Evolutionary conservation across 192 early-diverging fungal genomes (phyloP).

Genomic region (Coemansia sp.): DNA sequence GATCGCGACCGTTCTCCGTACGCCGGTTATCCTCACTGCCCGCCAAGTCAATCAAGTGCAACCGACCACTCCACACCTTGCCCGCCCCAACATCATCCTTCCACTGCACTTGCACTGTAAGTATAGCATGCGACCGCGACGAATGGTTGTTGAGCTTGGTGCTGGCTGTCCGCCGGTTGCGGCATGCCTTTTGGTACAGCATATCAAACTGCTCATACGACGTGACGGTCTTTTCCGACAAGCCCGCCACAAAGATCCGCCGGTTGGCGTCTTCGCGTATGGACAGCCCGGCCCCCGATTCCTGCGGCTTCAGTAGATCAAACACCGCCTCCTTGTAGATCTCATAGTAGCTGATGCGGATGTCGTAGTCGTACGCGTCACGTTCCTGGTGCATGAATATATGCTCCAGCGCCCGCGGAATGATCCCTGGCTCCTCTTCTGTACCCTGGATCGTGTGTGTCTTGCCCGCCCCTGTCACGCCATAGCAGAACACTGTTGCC

Average conservation of each 20-base stretch:
- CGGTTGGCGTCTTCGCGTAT: constrained; percentile 54
- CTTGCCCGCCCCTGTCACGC: constrained; percentile 63
- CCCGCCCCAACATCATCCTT: constrained; percentile 21
- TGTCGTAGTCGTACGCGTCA: constrained; percentile 38
- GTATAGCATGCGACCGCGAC: constrained; percentile 59
- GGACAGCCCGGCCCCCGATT: constrained; percentile 30
- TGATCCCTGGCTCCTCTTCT: constrained; percentile 53
- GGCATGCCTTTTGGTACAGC: constrained; percentile 43
- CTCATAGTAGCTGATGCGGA: constrained; percentile 58
- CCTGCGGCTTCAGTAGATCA: constrained; percentile 49
- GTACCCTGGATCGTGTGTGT: constrained; percentile 61
- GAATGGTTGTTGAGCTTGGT: constrained; percentile 62
- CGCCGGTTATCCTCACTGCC: constrained; percentile 62
- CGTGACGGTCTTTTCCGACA: constrained; percentile 51
- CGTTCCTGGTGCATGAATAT: constrained; percentile 50
- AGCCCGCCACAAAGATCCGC: constrained; percentile 53
- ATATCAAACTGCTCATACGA: constrained; percentile 51
- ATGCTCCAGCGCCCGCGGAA: constrained; percentile 52
- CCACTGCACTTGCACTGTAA: constrained; percentile 52
- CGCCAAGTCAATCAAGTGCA: constrained; percentile 63
- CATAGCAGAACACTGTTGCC: constrained; percentile 65
- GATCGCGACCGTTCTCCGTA: constrained; percentile 55
- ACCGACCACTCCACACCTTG: constrained; percentile 41
- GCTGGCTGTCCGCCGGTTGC: constrained; percentile 55
- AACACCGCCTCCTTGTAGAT: constrained; percentile 64